Percentiles rank a stretch among this genome's conserved stretches.
Evolutionary conservation across 805 yeast genomes (phyloP).

Genomic region (Komagataella phaffii): DNA sequence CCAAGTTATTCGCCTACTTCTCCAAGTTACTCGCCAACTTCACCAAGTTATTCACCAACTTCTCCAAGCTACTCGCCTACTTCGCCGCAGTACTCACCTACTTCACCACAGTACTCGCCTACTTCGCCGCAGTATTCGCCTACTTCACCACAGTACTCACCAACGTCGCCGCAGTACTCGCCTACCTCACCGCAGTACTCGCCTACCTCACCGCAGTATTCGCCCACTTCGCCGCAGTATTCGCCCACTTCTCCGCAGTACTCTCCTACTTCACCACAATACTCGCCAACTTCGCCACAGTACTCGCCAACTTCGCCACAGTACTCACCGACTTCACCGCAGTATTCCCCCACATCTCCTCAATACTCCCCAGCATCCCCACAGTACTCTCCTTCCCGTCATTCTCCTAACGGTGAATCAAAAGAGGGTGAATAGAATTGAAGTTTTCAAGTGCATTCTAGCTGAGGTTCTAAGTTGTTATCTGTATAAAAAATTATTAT

Average conservation of each 20-base stretch:
- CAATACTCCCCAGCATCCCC: slow-evolving; percentile 60
- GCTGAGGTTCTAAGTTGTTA: not conserved
- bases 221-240: slow-evolving; percentile 74
- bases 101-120: slow-evolving; percentile 62
- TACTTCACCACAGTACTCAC: slow-evolving; percentile 61
- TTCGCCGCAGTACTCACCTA: slow-evolving; percentile 50
- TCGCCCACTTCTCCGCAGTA: slow-evolving; percentile 54
- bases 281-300: slow-evolving; percentile 70
- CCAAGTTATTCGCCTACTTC: slow-evolving; percentile 38
- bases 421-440: slow-evolving; percentile 4
- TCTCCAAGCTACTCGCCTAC: slow-evolving; percentile 63
- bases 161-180: slow-evolving; percentile 66
- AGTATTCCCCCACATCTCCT: slow-evolving; percentile 69
- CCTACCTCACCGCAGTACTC: slow-evolving; percentile 62
- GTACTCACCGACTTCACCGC: slow-evolving; percentile 71
- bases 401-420: slow-evolving; percentile 28
- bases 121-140: slow-evolving; percentile 62
- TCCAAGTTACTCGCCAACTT: slow-evolving; percentile 41
- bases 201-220: slow-evolving; percentile 56
- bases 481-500: not conserved
- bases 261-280: slow-evolving; percentile 55
- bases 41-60: slow-evolving; percentile 63
- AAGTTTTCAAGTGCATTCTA: not conserved
- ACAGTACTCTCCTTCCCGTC: slow-evolving; percentile 37
- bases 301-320: slow-evolving; percentile 67